Evolutionary conservation across 371 early-diverging fungal species (phyloP), one percentile per base, ranked within the genome.

Genomic region (Dinochytrium kinnereticum): DNA sequence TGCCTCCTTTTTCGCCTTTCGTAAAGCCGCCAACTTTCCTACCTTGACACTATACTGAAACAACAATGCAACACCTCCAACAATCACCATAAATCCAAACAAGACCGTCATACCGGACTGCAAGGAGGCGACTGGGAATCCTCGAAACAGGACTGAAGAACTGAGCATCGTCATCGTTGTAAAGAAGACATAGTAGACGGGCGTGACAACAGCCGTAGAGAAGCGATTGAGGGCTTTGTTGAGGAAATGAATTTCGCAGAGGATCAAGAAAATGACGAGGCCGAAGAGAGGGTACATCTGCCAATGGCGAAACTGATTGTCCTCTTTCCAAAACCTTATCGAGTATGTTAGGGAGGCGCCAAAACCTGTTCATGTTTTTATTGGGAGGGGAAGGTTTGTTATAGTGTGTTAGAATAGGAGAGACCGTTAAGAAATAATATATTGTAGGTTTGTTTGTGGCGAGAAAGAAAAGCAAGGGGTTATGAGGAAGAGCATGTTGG

Each of bases 121-220:
- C 40, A 69, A 61, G 26, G 55, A 70, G 5, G 26, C 71, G 44
- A 81, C 74, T 33, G 78, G 72, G 77, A 83, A 85, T 15, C 81
- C 81, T 37, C 74, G 73, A 68, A 78, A 85, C 2, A 88, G 80
- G 28, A 88, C 70, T 33, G 80, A 77, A 28, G 81, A 82, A 0
- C n/a, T 71, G 13, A 85, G 31, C 28, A 88, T 59, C 1, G 88
- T 88, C 21, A 78, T 74, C 0, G 82, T 78, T 1, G 88, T 83
- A 68, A 88, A 88, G 70, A 68, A 78, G 19, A 83, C 85, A 69
- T 87, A 88, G 78, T 86, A 84, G n/a, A 86, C 75, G 17, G 88
- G 88, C 24, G 85, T 85, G 5, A 87, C 86, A 51, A 88, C 71
- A 5, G 85, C 79, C 28, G 85, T 81, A 2, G 80, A 76, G 77